Percentiles rank a stretch among this genome's conserved stretches.
These are phyloP conservation scores for Sporothrix protearum DNA, from an alignment of 2,329 filamentous ascomycete genomes.

Conservation along the genomic window DNA sequence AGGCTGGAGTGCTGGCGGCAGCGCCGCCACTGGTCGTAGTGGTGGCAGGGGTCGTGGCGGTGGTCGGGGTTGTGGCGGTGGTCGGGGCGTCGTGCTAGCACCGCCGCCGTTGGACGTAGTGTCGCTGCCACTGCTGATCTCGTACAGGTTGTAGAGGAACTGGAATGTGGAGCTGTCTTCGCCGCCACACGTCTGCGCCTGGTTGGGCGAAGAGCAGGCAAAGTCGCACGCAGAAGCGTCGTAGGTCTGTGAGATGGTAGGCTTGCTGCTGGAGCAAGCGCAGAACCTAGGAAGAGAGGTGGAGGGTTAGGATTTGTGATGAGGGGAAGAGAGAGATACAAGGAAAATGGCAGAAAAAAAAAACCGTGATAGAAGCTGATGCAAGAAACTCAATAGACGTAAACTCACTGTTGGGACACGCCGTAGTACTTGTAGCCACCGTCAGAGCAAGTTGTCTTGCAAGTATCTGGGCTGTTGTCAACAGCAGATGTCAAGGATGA, in stretches of 20 bases:
- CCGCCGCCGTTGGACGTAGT: neutral
- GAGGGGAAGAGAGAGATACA: neutral
- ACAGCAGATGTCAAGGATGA: slow-evolving; percentile 7
- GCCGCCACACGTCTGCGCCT: slow-evolving; percentile 26
- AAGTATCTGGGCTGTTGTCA: slow-evolving; percentile 25
- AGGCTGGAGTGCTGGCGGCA: slow-evolving; percentile 12
- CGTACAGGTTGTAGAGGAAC: slow-evolving; percentile 28
- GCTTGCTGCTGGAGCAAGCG: slow-evolving; percentile 18
- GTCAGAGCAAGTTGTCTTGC: slow-evolving; percentile 20
- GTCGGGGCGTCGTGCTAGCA: neutral
- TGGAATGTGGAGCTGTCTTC: slow-evolving; percentile 23
- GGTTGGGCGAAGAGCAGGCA: slow-evolving; percentile 24
- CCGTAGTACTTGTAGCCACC: slow-evolving; percentile 27
- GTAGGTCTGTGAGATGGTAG: slow-evolving; percentile 27
- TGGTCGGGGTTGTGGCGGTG: neutral
- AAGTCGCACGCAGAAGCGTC: slow-evolving; percentile 24
- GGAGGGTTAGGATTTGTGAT: slow-evolving; percentile 9
- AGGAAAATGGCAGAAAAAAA: neutral
- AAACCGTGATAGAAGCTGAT: neutral
- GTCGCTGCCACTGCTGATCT: neutral
- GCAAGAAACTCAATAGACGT: neutral
- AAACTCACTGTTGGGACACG: slow-evolving; percentile 24
- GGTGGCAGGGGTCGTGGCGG: neutral
- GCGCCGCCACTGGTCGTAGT: neutral
- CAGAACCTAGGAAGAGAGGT: slow-evolving; percentile 24